Evolutionary conservation across 345 rosid species (phyloP).

Genomic region (Gossypium bickii): DNA sequence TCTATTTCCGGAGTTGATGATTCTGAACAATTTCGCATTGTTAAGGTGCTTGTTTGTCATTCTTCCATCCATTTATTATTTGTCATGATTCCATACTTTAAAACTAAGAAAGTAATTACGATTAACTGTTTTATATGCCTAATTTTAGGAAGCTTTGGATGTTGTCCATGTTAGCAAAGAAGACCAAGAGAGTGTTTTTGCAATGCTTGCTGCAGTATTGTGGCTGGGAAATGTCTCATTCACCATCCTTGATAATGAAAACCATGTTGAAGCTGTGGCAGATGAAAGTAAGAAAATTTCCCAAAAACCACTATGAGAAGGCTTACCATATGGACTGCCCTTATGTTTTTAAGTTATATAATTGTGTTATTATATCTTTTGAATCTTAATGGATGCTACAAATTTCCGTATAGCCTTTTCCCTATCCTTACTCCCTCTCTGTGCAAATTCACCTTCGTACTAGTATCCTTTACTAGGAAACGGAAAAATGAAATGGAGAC

Average conservation of each 20-base stretch:
- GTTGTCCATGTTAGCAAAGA: constrained; percentile 92
- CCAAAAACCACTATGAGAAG: neutral
- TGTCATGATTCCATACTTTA: neutral
- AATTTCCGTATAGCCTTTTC: neutral
- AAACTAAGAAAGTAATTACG: constrained; percentile 6
- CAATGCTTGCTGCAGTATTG: constrained; percentile 93
- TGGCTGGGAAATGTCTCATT: constrained; percentile 94
- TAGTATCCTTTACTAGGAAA: neutral
- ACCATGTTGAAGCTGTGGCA: constrained; percentile 75
- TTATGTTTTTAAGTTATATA: neutral
- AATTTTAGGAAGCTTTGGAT: constrained; percentile 84
- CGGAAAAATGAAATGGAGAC: neutral
- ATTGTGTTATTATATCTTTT: constrained; percentile 6
- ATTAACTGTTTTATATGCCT: constrained; percentile 15
- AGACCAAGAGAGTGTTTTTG: constrained; percentile 91
- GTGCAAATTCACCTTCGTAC: neutral
- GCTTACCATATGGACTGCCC: neutral
- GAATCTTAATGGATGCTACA: neutral
- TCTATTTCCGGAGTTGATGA: constrained; percentile 78
- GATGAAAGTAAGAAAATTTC: constrained; percentile 71
- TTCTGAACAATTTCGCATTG: constrained; percentile 62
- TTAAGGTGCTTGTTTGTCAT: constrained; percentile 43
- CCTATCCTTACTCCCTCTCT: neutral
- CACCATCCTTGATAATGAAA: constrained; percentile 76
- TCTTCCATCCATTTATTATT: constrained; percentile 6